Conservation (phyloP, 2,329 filamentous ascomycete species). For the Triangularia setosa region DNA sequence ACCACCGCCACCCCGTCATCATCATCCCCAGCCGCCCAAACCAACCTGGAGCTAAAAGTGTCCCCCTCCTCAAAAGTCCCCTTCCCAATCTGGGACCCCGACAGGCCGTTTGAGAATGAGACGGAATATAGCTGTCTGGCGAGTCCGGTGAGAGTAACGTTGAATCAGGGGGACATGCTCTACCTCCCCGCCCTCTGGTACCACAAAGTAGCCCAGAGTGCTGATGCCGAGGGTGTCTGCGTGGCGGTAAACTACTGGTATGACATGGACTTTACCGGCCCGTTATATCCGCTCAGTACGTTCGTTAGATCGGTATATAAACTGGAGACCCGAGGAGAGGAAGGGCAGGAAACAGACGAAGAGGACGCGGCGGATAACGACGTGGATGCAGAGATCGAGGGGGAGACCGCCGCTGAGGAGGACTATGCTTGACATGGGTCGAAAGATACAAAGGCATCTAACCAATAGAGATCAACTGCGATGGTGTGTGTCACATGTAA, state of each 20-base stretch:
- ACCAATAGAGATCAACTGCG: too few species aligned
- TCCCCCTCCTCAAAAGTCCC: slow-evolving; percentile 49
- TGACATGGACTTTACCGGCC: slow-evolving; percentile 72
- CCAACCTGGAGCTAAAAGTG: slow-evolving; percentile 27
- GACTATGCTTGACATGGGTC: background rate
- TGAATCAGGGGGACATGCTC: slow-evolving; percentile 72
- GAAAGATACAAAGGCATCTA: background rate
- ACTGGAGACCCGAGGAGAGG: background rate
- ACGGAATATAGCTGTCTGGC: slow-evolving; percentile 59
- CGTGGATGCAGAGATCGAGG: background rate
- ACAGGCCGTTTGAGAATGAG: slow-evolving; percentile 44
- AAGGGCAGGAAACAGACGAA: background rate
- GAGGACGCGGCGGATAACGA: background rate
- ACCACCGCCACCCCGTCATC: too few species aligned
- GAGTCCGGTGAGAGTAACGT: slow-evolving; percentile 60
- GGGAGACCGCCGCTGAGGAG: background rate
- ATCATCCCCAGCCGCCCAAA: background rate
- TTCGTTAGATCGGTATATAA: slow-evolving; percentile 46
- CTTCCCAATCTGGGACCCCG: slow-evolving; percentile 73
- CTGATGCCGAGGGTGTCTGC: slow-evolving; percentile 65
- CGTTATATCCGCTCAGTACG: slow-evolving; percentile 58
- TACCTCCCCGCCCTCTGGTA: slow-evolving; percentile 82
- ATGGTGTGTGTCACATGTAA: background rate
- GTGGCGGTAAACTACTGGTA: slow-evolving; percentile 86
- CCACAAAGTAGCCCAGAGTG: slow-evolving; percentile 75